Percentiles rank a stretch among this genome's conserved stretches.
Evolutionary conservation across 257 asterid genomes (phyloP).

Genomic region (Verbascum thapsus): DNA sequence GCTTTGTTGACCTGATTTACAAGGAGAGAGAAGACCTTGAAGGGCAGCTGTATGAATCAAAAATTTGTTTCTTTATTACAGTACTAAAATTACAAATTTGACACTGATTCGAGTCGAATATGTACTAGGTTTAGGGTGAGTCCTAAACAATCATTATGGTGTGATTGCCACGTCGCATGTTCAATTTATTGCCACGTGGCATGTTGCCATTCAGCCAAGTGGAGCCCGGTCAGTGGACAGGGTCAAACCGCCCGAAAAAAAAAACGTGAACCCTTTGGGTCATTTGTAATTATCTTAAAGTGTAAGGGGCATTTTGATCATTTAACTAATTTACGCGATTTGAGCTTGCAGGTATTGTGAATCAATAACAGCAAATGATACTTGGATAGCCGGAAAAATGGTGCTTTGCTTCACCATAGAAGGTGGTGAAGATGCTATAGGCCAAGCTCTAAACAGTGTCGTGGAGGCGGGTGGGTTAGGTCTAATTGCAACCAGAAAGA

Average conservation of each 20-base stretch:
- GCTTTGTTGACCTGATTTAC: constrained; percentile 24
- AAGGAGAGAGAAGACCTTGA: not conserved
- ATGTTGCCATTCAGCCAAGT: too few relatives aligned
- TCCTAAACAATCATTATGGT: too few relatives aligned
- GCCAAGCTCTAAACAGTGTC: not conserved
- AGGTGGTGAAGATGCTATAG: not conserved
- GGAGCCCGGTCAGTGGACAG: too few relatives aligned
- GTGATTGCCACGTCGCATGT: too few relatives aligned
- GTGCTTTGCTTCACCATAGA: constrained; percentile 37
- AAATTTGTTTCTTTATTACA: not conserved
- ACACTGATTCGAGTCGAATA: too few relatives aligned
- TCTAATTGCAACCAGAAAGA: constrained; percentile 31
- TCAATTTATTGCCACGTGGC: too few relatives aligned
- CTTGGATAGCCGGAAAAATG: constrained; percentile 38
- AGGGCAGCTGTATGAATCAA: not conserved
- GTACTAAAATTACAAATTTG: not conserved
- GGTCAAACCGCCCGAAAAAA: too few relatives aligned
- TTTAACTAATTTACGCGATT: too few relatives aligned
- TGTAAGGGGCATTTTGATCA: too few relatives aligned
- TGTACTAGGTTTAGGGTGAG: too few relatives aligned
- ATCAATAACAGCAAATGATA: constrained; percentile 29
- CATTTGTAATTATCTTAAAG: too few relatives aligned
- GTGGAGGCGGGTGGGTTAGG: constrained; percentile 36
- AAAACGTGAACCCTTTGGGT: too few relatives aligned
- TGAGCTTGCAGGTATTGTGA: constrained; percentile 35